phyloP scores from a whole-genome alignment of 2,329 filamentous ascomycete genomes.

The Neonectria neomacrospora region DNA sequence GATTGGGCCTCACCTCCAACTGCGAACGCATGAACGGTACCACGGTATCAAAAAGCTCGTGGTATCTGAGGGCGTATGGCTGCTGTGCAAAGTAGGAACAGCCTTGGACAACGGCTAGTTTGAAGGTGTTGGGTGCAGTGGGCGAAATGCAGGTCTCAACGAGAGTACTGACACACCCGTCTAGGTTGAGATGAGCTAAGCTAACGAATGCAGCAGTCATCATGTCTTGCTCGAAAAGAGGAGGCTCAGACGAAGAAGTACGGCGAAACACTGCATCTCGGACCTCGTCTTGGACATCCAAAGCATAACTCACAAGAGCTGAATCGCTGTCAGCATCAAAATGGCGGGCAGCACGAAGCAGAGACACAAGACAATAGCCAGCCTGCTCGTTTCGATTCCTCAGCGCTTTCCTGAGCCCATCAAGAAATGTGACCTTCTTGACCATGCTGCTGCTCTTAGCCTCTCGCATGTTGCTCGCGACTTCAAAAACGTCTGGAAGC shows the following conservation, averaged over 20 bases:
- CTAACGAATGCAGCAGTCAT: slow-evolving; percentile 75
- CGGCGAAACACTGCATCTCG: slow-evolving; percentile 72
- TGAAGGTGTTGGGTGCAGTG: slow-evolving; percentile 68
- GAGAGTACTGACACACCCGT: slow-evolving; percentile 67
- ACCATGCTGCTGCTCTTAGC: slow-evolving; percentile 70
- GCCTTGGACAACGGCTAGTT: slow-evolving; percentile 70
- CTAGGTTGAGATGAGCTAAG: slow-evolving; percentile 70
- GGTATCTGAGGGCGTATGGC: slow-evolving; percentile 60
- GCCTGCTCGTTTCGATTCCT: slow-evolving; percentile 74
- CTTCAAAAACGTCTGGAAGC: slow-evolving; percentile 75
- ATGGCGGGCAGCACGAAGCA: slow-evolving; percentile 72
- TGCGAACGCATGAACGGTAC: slow-evolving; percentile 67
- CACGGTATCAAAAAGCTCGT: slow-evolving; percentile 65
- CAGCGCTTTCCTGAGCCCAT: slow-evolving; percentile 70
- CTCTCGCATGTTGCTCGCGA: slow-evolving; percentile 74
- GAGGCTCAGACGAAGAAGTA: slow-evolving; percentile 58
- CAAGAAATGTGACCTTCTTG: slow-evolving; percentile 74
- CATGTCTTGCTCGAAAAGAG: slow-evolving; percentile 69
- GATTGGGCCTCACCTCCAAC: slow-evolving; percentile 60
- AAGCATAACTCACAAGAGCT: slow-evolving; percentile 72
- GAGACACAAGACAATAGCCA: slow-evolving; percentile 71
- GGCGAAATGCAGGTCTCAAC: slow-evolving; percentile 66
- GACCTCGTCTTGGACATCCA: slow-evolving; percentile 77
- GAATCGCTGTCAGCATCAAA: slow-evolving; percentile 72
- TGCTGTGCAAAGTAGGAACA: slow-evolving; percentile 71